A percentile compares a stretch with the other conserved stretches of the same genome.
phyloP scores from a whole-genome alignment of 768 basidiomycete genomes.

The Mycena galopus region DNA sequence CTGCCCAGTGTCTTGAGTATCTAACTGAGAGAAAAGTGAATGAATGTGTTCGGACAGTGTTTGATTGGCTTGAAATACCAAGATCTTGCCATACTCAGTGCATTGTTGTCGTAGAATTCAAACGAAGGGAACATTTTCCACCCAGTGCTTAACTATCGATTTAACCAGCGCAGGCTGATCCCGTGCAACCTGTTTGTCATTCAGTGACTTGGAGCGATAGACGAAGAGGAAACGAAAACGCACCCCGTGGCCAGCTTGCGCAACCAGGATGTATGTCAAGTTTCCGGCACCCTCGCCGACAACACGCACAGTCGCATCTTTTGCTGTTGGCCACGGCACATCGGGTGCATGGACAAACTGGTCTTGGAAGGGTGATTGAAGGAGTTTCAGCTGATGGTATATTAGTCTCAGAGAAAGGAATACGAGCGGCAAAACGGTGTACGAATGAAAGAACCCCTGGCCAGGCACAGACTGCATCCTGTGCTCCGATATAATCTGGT shows the following conservation, averaged over 20 bases:
- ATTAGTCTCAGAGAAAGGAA: background rate
- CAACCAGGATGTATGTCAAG: constrained; percentile 46
- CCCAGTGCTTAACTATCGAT: background rate
- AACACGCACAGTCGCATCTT: constrained; percentile 41
- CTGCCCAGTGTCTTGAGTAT: too few species aligned
- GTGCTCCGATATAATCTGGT: constrained; percentile 46
- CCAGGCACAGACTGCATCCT: constrained; percentile 48
- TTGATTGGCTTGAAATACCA: too few species aligned
- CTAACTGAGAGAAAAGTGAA: too few species aligned
- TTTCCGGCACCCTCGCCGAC: constrained; percentile 49
- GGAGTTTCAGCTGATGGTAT: constrained; percentile 39
- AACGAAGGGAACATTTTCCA: background rate
- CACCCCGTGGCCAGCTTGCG: constrained; percentile 50
- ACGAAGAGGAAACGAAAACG: constrained; percentile 17
- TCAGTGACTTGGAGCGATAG: background rate
- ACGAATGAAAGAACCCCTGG: constrained; percentile 46
- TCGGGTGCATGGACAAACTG: constrained; percentile 44
- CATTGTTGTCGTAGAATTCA: too few species aligned
- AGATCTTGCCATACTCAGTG: too few species aligned
- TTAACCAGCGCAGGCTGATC: constrained; percentile 34
- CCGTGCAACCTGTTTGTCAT: constrained; percentile 25
- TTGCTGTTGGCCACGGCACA: constrained; percentile 42
- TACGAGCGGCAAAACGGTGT: background rate
- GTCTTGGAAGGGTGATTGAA: constrained; percentile 42
- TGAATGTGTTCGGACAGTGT: too few species aligned